Conservation (phyloP, 257 asterid genomes). For the Lycium barbarum region DNA sequence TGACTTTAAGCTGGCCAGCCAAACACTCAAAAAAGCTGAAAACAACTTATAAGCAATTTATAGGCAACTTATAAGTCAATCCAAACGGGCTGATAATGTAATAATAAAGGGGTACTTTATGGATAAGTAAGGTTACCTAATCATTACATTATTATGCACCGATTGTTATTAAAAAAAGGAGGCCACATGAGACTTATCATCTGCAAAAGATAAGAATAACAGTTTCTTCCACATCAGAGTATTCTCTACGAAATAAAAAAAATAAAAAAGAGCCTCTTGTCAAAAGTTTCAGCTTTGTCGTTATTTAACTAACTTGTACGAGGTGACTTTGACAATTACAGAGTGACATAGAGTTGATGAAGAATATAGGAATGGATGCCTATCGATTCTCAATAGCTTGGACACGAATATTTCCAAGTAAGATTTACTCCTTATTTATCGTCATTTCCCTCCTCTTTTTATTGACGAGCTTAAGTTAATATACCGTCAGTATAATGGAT, state of each 20-base stretch:
- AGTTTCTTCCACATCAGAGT: conserved; percentile 32
- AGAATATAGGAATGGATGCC: conserved; percentile 84
- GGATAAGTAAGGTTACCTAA: neutral
- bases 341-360: conserved; percentile 85
- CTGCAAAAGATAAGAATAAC: conserved; percentile 33
- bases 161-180: neutral
- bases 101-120: neutral
- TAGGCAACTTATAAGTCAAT: too few species aligned
- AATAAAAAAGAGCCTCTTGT: conserved; percentile 26
- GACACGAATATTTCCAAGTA: conserved; percentile 90
- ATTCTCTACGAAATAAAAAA: neutral
- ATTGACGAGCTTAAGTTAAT: neutral
- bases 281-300: conserved; percentile 30
- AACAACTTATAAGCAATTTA: too few species aligned
- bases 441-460: neutral
- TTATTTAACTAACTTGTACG: conserved; percentile 39
- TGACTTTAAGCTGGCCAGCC: too few species aligned
- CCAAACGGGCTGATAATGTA: too few species aligned
- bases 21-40: too few species aligned
- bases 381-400: conserved; percentile 91
- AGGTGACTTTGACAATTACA: conserved; percentile 43
- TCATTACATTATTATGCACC: neutral
- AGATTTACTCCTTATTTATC: neutral
- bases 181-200: neutral
- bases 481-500: neutral